Percentiles rank a stretch among this genome's conserved stretches.
These are phyloP conservation scores for Fusarium sp. DNA, from an alignment of 2,329 filamentous ascomycete genomes.

Conservation along the genomic window DNA sequence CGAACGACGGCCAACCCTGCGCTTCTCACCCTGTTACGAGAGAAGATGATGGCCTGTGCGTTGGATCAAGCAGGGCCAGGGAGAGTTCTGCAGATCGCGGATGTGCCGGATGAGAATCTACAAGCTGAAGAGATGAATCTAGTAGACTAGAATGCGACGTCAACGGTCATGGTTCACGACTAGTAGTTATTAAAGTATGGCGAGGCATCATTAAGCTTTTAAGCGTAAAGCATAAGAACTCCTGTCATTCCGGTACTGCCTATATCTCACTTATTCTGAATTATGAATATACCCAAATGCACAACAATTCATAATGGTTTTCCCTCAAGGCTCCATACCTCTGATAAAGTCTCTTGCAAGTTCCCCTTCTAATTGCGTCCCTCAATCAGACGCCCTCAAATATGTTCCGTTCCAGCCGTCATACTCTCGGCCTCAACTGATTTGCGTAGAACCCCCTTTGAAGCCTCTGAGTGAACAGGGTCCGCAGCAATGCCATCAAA, in stretches of 20 bases:
- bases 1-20: conserved; percentile 17
- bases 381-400: not conserved
- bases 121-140: not conserved
- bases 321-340: not conserved
- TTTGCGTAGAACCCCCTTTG: not conserved
- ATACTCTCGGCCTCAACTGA: conserved; percentile 13
- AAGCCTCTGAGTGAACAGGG: not conserved
- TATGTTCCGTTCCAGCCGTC: not conserved
- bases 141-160: not conserved
- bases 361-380: fast-evolving
- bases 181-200: not conserved
- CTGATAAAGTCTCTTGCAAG: too few relatives aligned
- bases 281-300: not conserved
- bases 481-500: conserved; percentile 16
- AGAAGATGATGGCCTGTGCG: conserved; percentile 28
- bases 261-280: too few relatives aligned
- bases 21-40: conserved; percentile 3
- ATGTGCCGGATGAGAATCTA: conserved; percentile 3
- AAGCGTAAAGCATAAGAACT: not conserved
- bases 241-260: not conserved
- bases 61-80: conserved; percentile 5
- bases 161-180: not conserved
- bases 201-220: not conserved
- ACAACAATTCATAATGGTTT: too few relatives aligned
- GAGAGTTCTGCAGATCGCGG: conserved; percentile 10